A percentile compares a stretch with the other conserved stretches of the same genome.
phyloP scores from a whole-genome alignment of 2,329 filamentous ascomycete species.

The Zymoseptoria brevis region DNA sequence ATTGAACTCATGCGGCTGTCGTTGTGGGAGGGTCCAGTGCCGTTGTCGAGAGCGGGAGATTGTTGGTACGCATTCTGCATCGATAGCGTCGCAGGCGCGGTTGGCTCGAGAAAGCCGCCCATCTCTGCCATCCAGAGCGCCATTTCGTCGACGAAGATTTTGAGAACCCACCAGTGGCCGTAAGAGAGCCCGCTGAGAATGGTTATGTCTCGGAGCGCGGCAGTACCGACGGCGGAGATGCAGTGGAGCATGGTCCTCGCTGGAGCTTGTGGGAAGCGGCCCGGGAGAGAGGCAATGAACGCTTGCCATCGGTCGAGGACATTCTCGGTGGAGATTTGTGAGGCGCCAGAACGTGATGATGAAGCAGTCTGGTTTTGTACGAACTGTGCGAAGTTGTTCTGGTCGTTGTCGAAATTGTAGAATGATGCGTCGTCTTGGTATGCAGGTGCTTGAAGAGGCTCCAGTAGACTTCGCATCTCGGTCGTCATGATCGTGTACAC shows the following conservation, averaged over 20 bases:
- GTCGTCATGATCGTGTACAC: conserved; percentile 48
- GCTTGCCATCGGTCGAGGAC: conserved; percentile 71
- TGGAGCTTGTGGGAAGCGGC: conserved; percentile 64
- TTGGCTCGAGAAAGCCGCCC: conserved; percentile 68
- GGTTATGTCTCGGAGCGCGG: conserved; percentile 73
- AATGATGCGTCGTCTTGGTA: conserved; percentile 33
- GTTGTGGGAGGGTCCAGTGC: conserved; percentile 19
- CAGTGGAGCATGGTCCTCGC: conserved; percentile 68
- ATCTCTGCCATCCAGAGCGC: conserved; percentile 80
- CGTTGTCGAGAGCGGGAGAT: conserved; percentile 21
- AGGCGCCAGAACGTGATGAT: conserved; percentile 17
- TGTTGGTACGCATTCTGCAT: conserved; percentile 12
- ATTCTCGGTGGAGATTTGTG: conserved; percentile 46
- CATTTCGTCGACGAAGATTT: conserved; percentile 95
- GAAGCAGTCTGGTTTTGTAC: conserved; percentile 27
- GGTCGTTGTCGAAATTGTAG: conserved; percentile 37
- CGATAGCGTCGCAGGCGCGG: conserved; percentile 3
- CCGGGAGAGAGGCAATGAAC: conserved; percentile 61
- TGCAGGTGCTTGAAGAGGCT: conserved; percentile 49
- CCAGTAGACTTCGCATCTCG: conserved; percentile 63
- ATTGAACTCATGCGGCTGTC: conserved; percentile 29
- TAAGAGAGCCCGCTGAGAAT: conserved; percentile 72
- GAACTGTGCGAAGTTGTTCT: conserved; percentile 34
- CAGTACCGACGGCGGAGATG: conserved; percentile 66
- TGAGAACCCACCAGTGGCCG: conserved; percentile 90